phyloP scores from a whole-genome alignment of 2,329 filamentous ascomycete species.

The Alternaria sp. region DNA sequence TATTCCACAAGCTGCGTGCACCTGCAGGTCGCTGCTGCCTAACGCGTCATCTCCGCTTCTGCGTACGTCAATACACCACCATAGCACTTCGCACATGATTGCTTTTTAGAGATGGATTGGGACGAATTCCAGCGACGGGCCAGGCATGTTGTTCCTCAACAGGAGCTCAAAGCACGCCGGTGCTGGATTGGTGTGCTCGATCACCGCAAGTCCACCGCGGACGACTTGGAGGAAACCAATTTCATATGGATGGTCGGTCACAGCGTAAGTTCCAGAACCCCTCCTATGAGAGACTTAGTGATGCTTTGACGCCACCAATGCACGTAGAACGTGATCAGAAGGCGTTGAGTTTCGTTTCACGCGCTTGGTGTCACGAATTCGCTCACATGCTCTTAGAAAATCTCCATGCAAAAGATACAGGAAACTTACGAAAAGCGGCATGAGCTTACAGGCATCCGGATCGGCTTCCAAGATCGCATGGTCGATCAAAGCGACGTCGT shows the following conservation, averaged over 20 bases:
- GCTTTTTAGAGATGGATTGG: constrained; percentile 30
- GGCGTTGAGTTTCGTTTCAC: background rate
- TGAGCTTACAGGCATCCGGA: constrained; percentile 20
- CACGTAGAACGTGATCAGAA: background rate
- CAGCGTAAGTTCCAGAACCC: constrained; percentile 30
- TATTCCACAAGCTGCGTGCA: background rate
- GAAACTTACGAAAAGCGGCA: constrained; percentile 25
- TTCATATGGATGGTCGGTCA: constrained; percentile 52
- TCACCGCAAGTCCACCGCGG: constrained; percentile 25
- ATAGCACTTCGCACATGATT: background rate
- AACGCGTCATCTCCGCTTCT: background rate
- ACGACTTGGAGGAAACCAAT: constrained; percentile 30
- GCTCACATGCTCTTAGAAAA: constrained; percentile 28
- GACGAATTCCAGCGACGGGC: constrained; percentile 33
- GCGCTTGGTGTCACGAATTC: background rate
- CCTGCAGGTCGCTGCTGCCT: background rate
- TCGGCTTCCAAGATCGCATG: constrained; percentile 28
- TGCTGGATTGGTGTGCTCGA: constrained; percentile 50
- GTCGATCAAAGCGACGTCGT: constrained; percentile 11
- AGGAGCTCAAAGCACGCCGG: constrained; percentile 32
- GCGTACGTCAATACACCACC: background rate
- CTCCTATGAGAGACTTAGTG: background rate
- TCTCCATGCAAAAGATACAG: constrained; percentile 29
- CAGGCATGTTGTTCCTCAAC: constrained; percentile 25
- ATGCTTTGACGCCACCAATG: background rate